Percentiles rank a stretch among this genome's conserved stretches.
phyloP scores from a whole-genome alignment of 2,329 filamentous ascomycete species.

The Colletotrichum neosansevieriae region DNA sequence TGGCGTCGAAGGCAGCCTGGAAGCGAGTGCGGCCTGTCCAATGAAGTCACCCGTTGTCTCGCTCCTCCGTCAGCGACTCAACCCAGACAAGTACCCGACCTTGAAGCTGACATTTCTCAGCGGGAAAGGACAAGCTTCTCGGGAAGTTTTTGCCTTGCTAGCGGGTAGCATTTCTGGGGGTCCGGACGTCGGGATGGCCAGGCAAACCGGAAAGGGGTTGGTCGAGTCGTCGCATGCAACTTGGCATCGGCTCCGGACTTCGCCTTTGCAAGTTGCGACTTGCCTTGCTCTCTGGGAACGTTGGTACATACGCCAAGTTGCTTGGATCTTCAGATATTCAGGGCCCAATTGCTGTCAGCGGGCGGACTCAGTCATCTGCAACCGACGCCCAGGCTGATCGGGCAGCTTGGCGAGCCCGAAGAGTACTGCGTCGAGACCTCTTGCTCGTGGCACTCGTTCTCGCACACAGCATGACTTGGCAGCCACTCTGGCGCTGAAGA shows the following conservation, averaged over 20 bases:
- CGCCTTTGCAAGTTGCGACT: constrained; percentile 15
- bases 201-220: too few species aligned
- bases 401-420: constrained; percentile 30
- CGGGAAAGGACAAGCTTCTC: constrained; percentile 25
- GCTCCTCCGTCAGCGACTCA: not conserved
- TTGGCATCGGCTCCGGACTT: constrained; percentile 24
- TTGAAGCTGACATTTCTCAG: constrained; percentile 9
- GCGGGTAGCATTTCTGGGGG: constrained; percentile 11
- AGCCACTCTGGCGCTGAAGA: not conserved
- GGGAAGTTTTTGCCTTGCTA: constrained; percentile 26
- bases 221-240: not conserved
- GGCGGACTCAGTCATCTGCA: constrained; percentile 20
- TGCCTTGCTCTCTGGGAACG: not conserved
- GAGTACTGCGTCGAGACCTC: constrained; percentile 16
- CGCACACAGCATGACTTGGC: constrained; percentile 19
- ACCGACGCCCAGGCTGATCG: constrained; percentile 35
- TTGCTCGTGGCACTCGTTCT: constrained; percentile 8
- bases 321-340: constrained; percentile 7
- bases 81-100: not conserved
- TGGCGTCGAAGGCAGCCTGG: not conserved
- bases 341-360: constrained; percentile 1
- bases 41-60: not conserved
- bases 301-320: constrained; percentile 1
- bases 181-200: constrained; percentile 1
- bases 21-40: constrained; percentile 18